Evolutionary conservation across 2,329 filamentous ascomycete genomes (phyloP), one percentile per base, ranked within the genome.

Genomic region (Apiospora pterosperma): DNA sequence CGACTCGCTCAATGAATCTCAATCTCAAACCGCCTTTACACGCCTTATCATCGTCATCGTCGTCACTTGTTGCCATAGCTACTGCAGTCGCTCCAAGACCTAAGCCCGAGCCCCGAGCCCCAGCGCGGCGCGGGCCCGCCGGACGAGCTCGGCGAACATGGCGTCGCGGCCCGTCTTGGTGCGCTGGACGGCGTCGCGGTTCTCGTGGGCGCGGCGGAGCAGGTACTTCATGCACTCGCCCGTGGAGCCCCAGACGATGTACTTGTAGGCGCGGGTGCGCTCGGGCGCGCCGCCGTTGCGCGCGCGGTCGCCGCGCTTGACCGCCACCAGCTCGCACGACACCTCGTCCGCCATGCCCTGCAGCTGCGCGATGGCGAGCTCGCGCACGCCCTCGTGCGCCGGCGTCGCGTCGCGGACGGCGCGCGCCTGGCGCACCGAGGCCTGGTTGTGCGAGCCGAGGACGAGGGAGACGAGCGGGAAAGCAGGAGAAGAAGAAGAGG

Each of bases 271-370:
- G 62, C 78, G 76, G 0, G 81, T 74, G 2, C 67, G 63, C 36
- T 67, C 65, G 38, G 64, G 67, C n/a, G 34, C 3, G 7, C 48
- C 48, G 25, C 23, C n/a, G 25, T 31, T 31, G 23, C 16, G 65
- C 16, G 64, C 64, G 19, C 71, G 65, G 16, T 62, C 63, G 12
- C 34, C 63, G 62, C 63, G 63, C 64, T 67, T 68, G 38, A 36
- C 69, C 41, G 70, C 69, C 21, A 84, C 74, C 16, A 90, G 78
- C 74, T 88, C 86, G 74, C 87, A 89, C 75, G 90, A 93, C 62
- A 98, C 88, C 75, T 97, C 94, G 71, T 98, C 95, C 1, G 95
- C 95, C 95, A 98, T 98, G 44, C 95, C 94, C 80, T 95, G 91
- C 1, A 97, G 85, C 79, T 97, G 94, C 3, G 91, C 91, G 76